Conservation (phyloP, 768 basidiomycete species). For the Daedalea quercina region DNA sequence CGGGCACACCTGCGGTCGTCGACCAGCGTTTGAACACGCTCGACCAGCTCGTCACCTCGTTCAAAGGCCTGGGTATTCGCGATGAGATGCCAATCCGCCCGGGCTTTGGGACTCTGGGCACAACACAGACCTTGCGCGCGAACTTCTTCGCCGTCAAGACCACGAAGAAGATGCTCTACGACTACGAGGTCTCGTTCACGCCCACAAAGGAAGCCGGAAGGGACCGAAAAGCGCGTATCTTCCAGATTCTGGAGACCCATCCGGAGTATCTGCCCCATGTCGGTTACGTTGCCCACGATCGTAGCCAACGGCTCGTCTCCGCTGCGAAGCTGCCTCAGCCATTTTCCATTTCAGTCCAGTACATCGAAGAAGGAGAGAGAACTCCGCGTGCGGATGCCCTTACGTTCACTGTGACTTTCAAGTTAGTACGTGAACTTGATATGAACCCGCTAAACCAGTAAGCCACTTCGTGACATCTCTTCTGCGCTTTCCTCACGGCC, state of each 20-base stretch:
- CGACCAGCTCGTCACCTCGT: conserved; percentile 20
- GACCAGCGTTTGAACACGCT: conserved; percentile 7
- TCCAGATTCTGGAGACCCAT: conserved; percentile 44
- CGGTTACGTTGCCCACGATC: conserved; percentile 44
- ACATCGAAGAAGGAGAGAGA: conserved; percentile 34
- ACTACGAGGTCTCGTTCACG: conserved; percentile 48
- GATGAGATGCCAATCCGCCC: conserved; percentile 41
- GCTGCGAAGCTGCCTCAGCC: conserved; percentile 31
- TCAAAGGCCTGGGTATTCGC: conserved; percentile 22
- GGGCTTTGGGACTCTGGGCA: conserved; percentile 48
- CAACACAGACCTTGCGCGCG: conserved; percentile 42
- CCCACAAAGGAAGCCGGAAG: conserved; percentile 39
- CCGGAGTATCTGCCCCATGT: conserved; percentile 29
- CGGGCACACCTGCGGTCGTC: conserved; percentile 1
- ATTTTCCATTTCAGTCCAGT: conserved; percentile 26
- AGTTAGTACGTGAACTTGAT: conserved; percentile 24
- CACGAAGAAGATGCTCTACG: conserved; percentile 40
- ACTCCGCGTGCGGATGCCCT: conserved; percentile 29
- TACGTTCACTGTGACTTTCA: conserved; percentile 34
- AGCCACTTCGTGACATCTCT: conserved; percentile 11
- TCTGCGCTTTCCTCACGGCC: not conserved
- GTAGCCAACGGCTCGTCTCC: conserved; percentile 36
- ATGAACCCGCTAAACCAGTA: conserved; percentile 26
- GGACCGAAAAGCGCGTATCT: conserved; percentile 42
- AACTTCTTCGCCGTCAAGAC: conserved; percentile 56